Conservation (phyloP, 352 stramenopile genomes). For the Globisporangium parvum region DNA sequence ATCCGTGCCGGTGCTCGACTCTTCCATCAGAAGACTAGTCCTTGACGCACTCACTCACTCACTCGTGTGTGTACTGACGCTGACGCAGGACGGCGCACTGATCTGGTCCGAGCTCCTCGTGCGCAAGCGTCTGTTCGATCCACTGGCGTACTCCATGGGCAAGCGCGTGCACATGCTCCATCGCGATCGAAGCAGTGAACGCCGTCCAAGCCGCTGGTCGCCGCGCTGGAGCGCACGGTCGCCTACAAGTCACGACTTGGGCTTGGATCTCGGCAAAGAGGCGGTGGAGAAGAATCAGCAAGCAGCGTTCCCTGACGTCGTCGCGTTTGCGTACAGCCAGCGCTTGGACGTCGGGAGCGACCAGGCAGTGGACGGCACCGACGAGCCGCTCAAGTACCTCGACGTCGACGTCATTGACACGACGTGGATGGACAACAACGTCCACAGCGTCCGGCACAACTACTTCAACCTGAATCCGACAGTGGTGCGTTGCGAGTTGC, state of each 20-base stretch:
- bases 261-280: slow-evolving; percentile 32
- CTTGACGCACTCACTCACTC: not conserved
- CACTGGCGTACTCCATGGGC: slow-evolving; percentile 47
- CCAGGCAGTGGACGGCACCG: slow-evolving; percentile 2
- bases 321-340: slow-evolving; percentile 48
- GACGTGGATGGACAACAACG: slow-evolving; percentile 84
- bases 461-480: slow-evolving; percentile 87
- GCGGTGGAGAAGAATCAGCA: slow-evolving; percentile 48
- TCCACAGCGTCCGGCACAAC: slow-evolving; percentile 77
- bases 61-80: not conserved
- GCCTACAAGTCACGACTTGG: slow-evolving; percentile 19
- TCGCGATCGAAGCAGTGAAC: slow-evolving; percentile 16
- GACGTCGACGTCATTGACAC: slow-evolving; percentile 88
- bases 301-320: slow-evolving; percentile 44
- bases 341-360: slow-evolving; percentile 10
- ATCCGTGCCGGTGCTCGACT: not conserved
- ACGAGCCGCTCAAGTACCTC: slow-evolving; percentile 35
- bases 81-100: slow-evolving; percentile 64
- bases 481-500: too few relatives aligned
- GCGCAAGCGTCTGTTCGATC: slow-evolving; percentile 28
- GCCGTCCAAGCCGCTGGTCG: not conserved
- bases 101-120: slow-evolving; percentile 61
- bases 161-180: slow-evolving; percentile 49
- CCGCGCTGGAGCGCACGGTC: slow-evolving; percentile 12
- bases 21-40: too few relatives aligned